These are phyloP conservation scores for Vickermania spadyakhi DNA, from an alignment of 208 protist species.

Conservation along the genomic window DNA sequence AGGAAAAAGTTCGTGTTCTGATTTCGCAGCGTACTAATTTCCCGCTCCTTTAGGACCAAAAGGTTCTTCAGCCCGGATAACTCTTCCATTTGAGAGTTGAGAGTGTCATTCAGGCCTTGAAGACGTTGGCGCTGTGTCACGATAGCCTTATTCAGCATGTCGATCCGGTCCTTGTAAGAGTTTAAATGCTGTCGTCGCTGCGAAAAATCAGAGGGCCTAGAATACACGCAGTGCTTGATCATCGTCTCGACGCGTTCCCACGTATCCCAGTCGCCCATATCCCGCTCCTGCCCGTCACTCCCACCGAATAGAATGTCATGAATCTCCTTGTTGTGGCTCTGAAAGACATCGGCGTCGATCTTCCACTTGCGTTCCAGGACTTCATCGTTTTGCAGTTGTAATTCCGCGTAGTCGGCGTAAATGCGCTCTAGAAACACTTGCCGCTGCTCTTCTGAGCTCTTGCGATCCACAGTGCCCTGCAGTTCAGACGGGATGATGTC, in stretches of 20 bases:
- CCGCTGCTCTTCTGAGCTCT: constrained; percentile 35
- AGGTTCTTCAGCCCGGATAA: constrained; percentile 23
- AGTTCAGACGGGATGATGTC: neutral
- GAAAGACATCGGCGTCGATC: constrained; percentile 37
- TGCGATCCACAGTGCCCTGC: neutral
- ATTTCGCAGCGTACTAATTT: constrained; percentile 29
- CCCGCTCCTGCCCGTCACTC: constrained; percentile 12
- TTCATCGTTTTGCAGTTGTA: constrained; percentile 51
- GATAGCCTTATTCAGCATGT: constrained; percentile 4
- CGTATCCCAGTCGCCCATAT: constrained; percentile 69
- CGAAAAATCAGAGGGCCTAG: constrained; percentile 8
- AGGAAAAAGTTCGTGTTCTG: constrained; percentile 26
- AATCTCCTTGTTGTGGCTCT: constrained; percentile 63
- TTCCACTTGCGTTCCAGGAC: constrained; percentile 34
- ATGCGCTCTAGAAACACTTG: constrained; percentile 51
- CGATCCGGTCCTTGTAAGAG: constrained; percentile 13
- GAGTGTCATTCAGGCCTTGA: neutral
- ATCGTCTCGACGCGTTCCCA: constrained; percentile 57
- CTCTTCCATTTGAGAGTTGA: neutral
- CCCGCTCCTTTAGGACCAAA: constrained; percentile 38
- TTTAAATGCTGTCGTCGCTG: constrained; percentile 1
- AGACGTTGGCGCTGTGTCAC: constrained; percentile 2
- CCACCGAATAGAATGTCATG: constrained; percentile 40
- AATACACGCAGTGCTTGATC: constrained; percentile 68
- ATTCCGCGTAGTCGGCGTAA: constrained; percentile 62